Evolutionary conservation across 371 early-diverging fungal species (phyloP).

Genomic region (Mucor lusitanicus): DNA sequence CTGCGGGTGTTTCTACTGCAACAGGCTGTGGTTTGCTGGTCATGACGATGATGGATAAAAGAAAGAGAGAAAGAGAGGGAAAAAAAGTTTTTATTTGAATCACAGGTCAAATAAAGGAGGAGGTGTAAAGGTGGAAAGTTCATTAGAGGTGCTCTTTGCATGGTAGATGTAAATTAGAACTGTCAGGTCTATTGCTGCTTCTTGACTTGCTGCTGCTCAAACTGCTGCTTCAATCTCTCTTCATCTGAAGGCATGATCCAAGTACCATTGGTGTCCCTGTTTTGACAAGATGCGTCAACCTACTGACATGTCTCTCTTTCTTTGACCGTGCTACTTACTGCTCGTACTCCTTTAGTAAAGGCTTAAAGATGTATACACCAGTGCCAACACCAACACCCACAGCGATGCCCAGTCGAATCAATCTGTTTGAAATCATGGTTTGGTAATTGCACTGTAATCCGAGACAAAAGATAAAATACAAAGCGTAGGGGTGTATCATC

Average conservation of each 20-base stretch:
- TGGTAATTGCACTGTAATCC: background rate
- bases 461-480: constrained; percentile 1
- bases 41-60: constrained; percentile 9
- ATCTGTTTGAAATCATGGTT: constrained; percentile 22
- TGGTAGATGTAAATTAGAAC: background rate
- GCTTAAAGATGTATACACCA: constrained; percentile 47
- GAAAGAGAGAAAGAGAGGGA: background rate
- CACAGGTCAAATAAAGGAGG: background rate
- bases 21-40: constrained; percentile 56
- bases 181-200: background rate
- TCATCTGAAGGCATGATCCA: constrained; percentile 48
- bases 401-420: constrained; percentile 32
- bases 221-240: constrained; percentile 15
- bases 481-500: background rate
- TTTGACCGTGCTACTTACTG: constrained; percentile 21
- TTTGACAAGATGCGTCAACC: too few relatives aligned
- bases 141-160: too few relatives aligned
- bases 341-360: constrained; percentile 48
- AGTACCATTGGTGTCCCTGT: constrained; percentile 49
- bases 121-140: too few relatives aligned
- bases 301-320: background rate
- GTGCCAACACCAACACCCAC: constrained; percentile 48
- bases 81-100: background rate
- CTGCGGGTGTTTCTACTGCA: constrained; percentile 50
- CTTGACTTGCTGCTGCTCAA: background rate